Evolutionary conservation across 805 yeast genomes (phyloP).

Genomic region (Wickerhamiella shivajii): DNA sequence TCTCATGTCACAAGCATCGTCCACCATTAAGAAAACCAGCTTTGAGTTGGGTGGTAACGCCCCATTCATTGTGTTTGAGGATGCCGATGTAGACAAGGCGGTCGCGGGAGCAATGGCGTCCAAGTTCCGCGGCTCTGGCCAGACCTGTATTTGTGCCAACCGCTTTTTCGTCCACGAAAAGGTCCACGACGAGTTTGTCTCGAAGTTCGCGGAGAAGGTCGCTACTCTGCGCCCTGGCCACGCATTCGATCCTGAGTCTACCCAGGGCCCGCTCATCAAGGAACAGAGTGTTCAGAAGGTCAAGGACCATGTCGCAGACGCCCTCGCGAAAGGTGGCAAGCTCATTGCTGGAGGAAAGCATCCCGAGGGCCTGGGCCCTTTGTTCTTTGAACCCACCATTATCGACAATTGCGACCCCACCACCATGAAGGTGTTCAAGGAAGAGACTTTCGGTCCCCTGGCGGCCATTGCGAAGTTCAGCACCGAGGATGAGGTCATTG

Average conservation of each 20-base stretch:
- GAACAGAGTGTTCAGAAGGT: constrained; percentile 49
- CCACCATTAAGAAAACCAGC: constrained; percentile 54
- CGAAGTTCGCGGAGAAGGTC: constrained; percentile 35
- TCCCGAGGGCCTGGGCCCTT: constrained; percentile 41
- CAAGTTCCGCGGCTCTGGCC: constrained; percentile 66
- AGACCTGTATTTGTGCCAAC: constrained; percentile 72
- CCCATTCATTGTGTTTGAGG: constrained; percentile 61
- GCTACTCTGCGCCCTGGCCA: constrained; percentile 40
- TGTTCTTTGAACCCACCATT: constrained; percentile 56
- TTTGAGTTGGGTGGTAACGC: constrained; percentile 75
- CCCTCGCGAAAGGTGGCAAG: constrained; percentile 49
- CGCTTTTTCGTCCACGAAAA: constrained; percentile 50
- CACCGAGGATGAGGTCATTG: constrained; percentile 49
- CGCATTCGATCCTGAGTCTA: constrained; percentile 41
- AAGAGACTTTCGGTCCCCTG: constrained; percentile 74
- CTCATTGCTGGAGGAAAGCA: constrained; percentile 46
- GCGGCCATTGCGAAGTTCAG: constrained; percentile 54
- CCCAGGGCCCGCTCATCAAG: constrained; percentile 69
- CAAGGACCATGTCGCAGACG: constrained; percentile 47
- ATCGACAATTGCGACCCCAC: constrained; percentile 42
- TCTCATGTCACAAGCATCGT: constrained; percentile 43
- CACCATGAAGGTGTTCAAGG: constrained; percentile 40
- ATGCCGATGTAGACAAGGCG: constrained; percentile 53
- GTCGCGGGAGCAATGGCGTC: constrained; percentile 50
- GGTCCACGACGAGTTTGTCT: constrained; percentile 48